Percentiles rank a stretch among this genome's conserved stretches.
Conservation (phyloP, 1,284 basidiomycete species). For the Ganoderma boninense region DNA sequence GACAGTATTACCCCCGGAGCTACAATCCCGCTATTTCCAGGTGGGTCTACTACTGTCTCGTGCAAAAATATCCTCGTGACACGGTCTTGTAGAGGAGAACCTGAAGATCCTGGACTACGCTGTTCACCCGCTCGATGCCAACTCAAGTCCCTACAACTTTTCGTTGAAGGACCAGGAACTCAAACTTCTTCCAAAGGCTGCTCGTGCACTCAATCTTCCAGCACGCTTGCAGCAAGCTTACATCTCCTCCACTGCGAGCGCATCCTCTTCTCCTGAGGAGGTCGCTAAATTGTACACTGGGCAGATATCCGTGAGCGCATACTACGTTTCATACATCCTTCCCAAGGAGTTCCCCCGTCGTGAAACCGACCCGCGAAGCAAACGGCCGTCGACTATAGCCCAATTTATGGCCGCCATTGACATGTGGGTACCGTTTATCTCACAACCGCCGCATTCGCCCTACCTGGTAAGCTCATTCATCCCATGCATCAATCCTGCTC, state of each 20-base stretch:
- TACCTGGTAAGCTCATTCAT: constrained; percentile 64
- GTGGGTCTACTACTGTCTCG: constrained; percentile 46
- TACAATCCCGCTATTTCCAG: constrained; percentile 76
- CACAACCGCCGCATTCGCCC: constrained; percentile 71
- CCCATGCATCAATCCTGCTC: neutral
- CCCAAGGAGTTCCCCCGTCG: constrained; percentile 74
- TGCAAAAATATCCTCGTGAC: neutral
- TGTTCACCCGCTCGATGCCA: constrained; percentile 76
- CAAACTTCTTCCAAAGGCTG: constrained; percentile 72
- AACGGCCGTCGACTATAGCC: constrained; percentile 39
- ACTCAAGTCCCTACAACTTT: constrained; percentile 78
- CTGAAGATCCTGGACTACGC: constrained; percentile 74
- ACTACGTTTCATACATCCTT: constrained; percentile 77
- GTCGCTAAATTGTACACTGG: constrained; percentile 66
- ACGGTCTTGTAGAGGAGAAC: constrained; percentile 67
- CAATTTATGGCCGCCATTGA: constrained; percentile 84
- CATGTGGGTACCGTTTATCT: constrained; percentile 74
- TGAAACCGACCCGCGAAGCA: constrained; percentile 36
- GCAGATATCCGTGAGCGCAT: constrained; percentile 76
- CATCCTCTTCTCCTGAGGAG: constrained; percentile 45
- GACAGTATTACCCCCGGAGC: constrained; percentile 70
- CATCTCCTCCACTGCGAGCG: constrained; percentile 55
- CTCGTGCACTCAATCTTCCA: constrained; percentile 71
- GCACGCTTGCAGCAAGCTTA: constrained; percentile 67
- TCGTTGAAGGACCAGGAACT: constrained; percentile 57